Conservation (phyloP, 768 basidiomycete species). For the Suillus subluteus region DNA sequence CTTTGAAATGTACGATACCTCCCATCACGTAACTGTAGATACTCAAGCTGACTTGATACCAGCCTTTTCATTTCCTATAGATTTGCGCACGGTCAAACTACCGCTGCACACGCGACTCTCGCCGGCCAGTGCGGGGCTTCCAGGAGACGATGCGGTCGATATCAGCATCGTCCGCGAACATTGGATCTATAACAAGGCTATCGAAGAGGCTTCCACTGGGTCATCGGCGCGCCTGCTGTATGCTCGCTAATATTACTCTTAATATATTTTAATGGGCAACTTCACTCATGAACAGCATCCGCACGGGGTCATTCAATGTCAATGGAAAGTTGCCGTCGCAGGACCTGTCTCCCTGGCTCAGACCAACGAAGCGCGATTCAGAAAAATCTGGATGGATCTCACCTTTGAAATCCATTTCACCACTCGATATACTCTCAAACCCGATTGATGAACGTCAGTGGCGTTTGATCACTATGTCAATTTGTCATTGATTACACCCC, state of each 20-base stretch:
- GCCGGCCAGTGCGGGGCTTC: constrained; percentile 59
- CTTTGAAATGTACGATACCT: constrained; percentile 6
- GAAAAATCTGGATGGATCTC: constrained; percentile 32
- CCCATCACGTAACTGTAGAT: not conserved
- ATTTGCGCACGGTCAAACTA: constrained; percentile 54
- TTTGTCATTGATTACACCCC: constrained; percentile 1
- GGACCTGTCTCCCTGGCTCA: constrained; percentile 70
- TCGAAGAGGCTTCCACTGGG: constrained; percentile 31
- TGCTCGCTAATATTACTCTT: not conserved
- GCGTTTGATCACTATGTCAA: not conserved
- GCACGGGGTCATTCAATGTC: constrained; percentile 84
- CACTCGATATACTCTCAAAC: constrained; percentile 32
- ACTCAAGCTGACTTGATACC: constrained; percentile 3
- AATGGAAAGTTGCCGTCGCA: constrained; percentile 77
- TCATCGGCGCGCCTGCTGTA: constrained; percentile 30
- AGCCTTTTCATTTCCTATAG: constrained; percentile 25
- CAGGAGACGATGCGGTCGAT: constrained; percentile 64
- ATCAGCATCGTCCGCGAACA: constrained; percentile 60
- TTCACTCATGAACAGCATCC: constrained; percentile 46
- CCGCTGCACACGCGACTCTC: constrained; percentile 62
- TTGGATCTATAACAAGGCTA: constrained; percentile 58
- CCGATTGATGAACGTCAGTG: constrained; percentile 27
- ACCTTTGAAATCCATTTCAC: constrained; percentile 39
- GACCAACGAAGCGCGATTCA: constrained; percentile 19
- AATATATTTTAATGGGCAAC: constrained; percentile 9